Conservation (phyloP, 768 basidiomycete species). For the Sarcodon aspratus region DNA sequence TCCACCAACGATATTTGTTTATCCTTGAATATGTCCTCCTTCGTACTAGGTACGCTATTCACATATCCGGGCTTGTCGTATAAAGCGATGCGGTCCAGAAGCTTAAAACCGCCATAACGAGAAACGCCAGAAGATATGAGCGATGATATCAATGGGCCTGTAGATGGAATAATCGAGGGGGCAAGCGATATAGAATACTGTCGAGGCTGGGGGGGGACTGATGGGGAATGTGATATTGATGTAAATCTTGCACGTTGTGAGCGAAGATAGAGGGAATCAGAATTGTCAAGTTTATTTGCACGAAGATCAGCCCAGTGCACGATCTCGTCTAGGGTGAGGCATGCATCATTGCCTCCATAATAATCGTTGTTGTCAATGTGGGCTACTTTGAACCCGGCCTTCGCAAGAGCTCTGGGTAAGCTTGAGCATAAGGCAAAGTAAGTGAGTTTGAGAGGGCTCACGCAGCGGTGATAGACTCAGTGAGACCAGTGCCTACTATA, state of each 20-base stretch:
- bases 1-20: conserved; percentile 66
- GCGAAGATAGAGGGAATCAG: conserved; percentile 11
- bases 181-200: conserved; percentile 82
- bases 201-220: conserved; percentile 39
- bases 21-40: conserved; percentile 89
- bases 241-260: conserved; percentile 23
- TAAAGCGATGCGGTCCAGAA: conserved; percentile 62
- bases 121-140: conserved; percentile 77
- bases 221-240: conserved; percentile 30
- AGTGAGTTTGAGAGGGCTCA: conserved; percentile 30
- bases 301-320: conserved; percentile 48
- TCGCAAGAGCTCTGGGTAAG: conserved; percentile 65
- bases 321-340: conserved; percentile 73
- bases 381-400: conserved; percentile 78
- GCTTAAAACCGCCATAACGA: conserved; percentile 82
- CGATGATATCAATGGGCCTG: conserved; percentile 69
- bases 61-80: conserved; percentile 33
- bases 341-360: conserved; percentile 80
- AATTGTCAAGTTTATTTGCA: conserved; percentile 9
- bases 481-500: conserved; percentile 68
- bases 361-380: conserved; percentile 80
- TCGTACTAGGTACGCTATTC: conserved; percentile 74
- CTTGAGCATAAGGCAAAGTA: conserved; percentile 4
- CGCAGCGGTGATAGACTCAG: conserved; percentile 85
- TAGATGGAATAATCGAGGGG: conserved; percentile 71